Conservation (phyloP, 1,139 yeast species). For the Candida pseudocylindracea region DNA sequence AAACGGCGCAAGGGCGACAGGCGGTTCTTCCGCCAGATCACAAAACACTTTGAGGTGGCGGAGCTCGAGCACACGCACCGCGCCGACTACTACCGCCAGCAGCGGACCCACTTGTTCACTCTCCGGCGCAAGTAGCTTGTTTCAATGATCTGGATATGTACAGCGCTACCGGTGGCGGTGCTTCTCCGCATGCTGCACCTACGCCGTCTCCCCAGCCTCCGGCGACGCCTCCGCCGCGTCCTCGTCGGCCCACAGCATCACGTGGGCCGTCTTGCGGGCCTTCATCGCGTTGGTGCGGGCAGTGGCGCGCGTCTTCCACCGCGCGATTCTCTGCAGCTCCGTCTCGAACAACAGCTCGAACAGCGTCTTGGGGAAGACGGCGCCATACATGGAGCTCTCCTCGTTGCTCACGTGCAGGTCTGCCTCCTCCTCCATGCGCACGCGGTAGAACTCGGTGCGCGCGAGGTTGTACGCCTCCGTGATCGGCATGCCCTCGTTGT, state of each 20-base stretch:
- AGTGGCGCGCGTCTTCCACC: constrained; percentile 56
- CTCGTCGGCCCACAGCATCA: constrained; percentile 8
- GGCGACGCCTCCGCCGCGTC: constrained; percentile 4
- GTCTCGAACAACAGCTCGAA: constrained; percentile 22
- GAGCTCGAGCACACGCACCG: no score
- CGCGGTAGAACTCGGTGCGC: constrained; percentile 66
- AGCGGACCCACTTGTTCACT: no score
- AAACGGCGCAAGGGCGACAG: no score
- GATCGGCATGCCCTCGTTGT: constrained; percentile 14
- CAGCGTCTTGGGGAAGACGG: constrained; percentile 38
- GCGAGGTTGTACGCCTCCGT: constrained; percentile 68
- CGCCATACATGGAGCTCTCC: constrained; percentile 74
- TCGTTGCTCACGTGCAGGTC: constrained; percentile 56
- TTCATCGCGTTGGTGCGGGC: constrained; percentile 26
- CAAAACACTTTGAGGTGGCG: no score
- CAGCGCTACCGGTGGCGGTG: no score
- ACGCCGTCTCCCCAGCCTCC: no score
- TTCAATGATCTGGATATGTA: no score
- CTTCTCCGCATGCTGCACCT: no score
- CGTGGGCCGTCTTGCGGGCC: constrained; percentile 12
- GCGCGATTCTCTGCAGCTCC: constrained; percentile 50
- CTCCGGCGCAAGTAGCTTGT: no score
- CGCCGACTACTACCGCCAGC: no score
- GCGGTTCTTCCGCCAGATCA: no score
- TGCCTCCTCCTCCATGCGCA: constrained; percentile 70